Base-by-base conservation (phyloP, 2,329 filamentous ascomycete genomes). In the Colletotrichum liaoningense region DNA sequence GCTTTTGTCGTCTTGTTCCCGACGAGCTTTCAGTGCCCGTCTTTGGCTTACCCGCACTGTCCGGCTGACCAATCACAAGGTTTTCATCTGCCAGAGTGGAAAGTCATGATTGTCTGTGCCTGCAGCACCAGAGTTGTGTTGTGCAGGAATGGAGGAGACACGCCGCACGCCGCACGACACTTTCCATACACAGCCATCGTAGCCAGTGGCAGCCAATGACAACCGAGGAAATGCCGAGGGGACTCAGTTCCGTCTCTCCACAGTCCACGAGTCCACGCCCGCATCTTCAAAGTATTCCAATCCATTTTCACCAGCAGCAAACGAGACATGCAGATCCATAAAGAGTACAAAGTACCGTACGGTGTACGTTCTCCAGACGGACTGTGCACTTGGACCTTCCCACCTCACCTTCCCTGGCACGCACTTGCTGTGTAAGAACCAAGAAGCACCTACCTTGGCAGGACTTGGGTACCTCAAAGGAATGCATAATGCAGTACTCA, bases 101-200 rank as follows among this genome's bases (percentile, higher is more conserved):
- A 26, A 28, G 4, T 24, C 24, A 19, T 38, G 28, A 26, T n/a
- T 7, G 42, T 52, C n/a, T 59, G 63, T 42, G 65, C 56, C 60
- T 73, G 70, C 60, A 64, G 49, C 58, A 33, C 52, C 55, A 35
- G 26, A 70, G 67, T 52, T 65, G 70, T 73, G 70, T 73, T 70
- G 70, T 73, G 70, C 70, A 73, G 70, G 52, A 70, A 62, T 57
- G 60, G 60, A 62, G 67, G 42, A 55, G 30, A 11, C 30, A 33
- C 30, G 30, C 30, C 30, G n/a, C 12, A 63, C 35, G 16, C 14
- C 35, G 52, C 59, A 38, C 55, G 63, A 28, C 30, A 38, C n/a
- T 42, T 35, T 24, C 59, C 66, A 63, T 55, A 38, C n/a, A 57
- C 22, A 60, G 24, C 22, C 33, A 16, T 16, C 14, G 11, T 8